These are phyloP conservation scores for Populus ilicifolia DNA, from an alignment of 345 rosid genomes.

Conservation along the genomic window DNA sequence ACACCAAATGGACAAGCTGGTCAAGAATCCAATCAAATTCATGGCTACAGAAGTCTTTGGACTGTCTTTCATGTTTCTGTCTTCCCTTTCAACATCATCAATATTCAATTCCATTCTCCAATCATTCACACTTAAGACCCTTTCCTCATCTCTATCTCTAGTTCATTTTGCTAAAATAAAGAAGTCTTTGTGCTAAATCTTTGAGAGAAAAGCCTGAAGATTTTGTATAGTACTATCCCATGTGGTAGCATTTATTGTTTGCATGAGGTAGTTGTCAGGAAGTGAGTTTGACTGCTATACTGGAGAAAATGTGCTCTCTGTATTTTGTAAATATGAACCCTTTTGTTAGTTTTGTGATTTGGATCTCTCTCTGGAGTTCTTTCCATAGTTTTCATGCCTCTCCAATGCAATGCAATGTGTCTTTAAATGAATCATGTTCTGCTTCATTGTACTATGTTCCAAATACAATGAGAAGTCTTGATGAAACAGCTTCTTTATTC, in stretches of 20 bases:
- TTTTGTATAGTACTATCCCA: background rate
- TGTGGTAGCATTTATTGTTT: background rate
- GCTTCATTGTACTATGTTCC: conserved; percentile 28
- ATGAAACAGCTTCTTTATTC: conserved; percentile 29
- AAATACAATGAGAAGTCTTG: conserved; percentile 9
- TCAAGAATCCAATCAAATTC: background rate
- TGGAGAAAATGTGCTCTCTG: conserved; percentile 5
- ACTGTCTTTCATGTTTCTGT: conserved; percentile 9
- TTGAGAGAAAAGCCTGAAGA: background rate
- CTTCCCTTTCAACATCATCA: conserved; percentile 3
- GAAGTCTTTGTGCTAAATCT: background rate
- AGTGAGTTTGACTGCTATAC: background rate
- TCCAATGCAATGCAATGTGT: conserved; percentile 22
- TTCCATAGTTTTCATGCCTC: conserved; percentile 11
- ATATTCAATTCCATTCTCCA: background rate
- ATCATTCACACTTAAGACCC: background rate
- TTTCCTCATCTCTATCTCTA: background rate
- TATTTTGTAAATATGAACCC: background rate
- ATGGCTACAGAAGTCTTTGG: background rate
- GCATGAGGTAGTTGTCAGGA: background rate
- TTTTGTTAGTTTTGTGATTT: conserved; percentile 10
- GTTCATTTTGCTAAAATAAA: background rate
- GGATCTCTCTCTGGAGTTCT: background rate
- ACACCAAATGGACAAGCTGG: background rate
- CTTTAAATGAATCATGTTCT: conserved; percentile 22